These are phyloP conservation scores for Pyricularia grisea DNA, from an alignment of 2,329 filamentous ascomycete species.

Conservation along the genomic window DNA sequence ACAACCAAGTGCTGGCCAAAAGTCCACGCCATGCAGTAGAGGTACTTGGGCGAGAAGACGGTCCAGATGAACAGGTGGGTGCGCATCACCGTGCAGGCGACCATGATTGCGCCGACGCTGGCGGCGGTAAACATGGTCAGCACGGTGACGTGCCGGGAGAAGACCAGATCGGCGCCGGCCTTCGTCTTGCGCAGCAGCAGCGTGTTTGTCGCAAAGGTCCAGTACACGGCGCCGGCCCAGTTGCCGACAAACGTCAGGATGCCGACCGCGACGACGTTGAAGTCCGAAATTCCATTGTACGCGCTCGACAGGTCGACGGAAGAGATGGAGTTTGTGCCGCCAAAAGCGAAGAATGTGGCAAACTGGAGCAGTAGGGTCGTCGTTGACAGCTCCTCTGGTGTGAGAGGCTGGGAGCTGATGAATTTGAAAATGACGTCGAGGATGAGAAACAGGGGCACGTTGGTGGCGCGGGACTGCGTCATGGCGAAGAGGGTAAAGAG, in stretches of 20 bases:
- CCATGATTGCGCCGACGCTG: conserved; percentile 69
- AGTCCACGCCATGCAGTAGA: conserved; percentile 87
- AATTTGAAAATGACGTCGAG: conserved; percentile 52
- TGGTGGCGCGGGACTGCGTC: conserved; percentile 77
- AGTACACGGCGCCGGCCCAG: conserved; percentile 88
- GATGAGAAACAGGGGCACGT: conserved; percentile 75
- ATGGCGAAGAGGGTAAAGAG: conserved; percentile 70
- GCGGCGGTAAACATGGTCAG: conserved; percentile 62
- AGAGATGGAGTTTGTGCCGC: conserved; percentile 89
- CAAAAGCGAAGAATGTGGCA: conserved; percentile 79
- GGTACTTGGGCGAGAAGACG: conserved; percentile 92
- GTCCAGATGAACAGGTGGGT: conserved; percentile 98
- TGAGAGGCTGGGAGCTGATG: conserved; percentile 36
- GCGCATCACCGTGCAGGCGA: conserved; percentile 71
- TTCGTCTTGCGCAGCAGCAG: conserved; percentile 37
- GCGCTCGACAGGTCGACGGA: conserved; percentile 91
- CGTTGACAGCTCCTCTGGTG: conserved; percentile 51
- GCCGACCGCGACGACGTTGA: conserved; percentile 74
- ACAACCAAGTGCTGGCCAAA: conserved; percentile 70
- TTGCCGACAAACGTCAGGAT: conserved; percentile 79
- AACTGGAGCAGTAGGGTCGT: conserved; percentile 71
- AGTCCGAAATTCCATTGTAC: conserved; percentile 82
- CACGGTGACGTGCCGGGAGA: conserved; percentile 45
- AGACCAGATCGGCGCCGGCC: conserved; percentile 15
- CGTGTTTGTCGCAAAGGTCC: conserved; percentile 58